Conservation (phyloP, 768 basidiomycete genomes). For the Lentinula sp. region DNA sequence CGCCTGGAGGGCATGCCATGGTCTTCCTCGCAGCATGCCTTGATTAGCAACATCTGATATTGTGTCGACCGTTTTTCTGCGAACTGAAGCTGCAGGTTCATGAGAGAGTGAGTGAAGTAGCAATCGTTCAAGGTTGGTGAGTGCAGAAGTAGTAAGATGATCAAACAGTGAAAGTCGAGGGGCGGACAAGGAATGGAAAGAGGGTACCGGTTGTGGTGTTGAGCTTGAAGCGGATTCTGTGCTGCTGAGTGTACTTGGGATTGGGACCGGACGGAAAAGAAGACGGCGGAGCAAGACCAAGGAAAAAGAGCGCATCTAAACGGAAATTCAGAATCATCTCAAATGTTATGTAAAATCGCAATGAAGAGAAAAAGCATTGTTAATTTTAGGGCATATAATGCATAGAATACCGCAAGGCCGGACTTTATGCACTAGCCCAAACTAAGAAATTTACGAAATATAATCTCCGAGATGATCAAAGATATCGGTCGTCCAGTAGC, state of each 20-base stretch:
- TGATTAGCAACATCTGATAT: constrained; percentile 72
- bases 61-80: constrained; percentile 70
- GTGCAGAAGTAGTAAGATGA: constrained; percentile 60
- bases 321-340: background rate
- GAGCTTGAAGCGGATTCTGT: background rate
- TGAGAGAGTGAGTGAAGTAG: constrained; percentile 64
- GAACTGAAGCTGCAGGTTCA: constrained; percentile 52
- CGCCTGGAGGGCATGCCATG: constrained; percentile 77
- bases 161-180: constrained; percentile 67
- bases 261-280: constrained; percentile 57
- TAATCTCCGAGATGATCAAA: background rate
- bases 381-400: too few relatives aligned
- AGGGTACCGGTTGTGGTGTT: background rate
- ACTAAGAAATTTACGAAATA: background rate
- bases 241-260: background rate
- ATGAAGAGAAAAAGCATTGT: background rate
- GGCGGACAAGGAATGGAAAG: constrained; percentile 6
- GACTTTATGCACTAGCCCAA: background rate
- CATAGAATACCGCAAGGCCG: background rate
- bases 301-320: constrained; percentile 83
- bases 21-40: constrained; percentile 67
- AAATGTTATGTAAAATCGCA: constrained; percentile 4
- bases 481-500: background rate
- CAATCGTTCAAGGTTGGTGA: constrained; percentile 65
- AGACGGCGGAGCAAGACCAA: constrained; percentile 75